phyloP scores from a whole-genome alignment of 495 filamentous ascomycete species.

The Podospora conica region DNA sequence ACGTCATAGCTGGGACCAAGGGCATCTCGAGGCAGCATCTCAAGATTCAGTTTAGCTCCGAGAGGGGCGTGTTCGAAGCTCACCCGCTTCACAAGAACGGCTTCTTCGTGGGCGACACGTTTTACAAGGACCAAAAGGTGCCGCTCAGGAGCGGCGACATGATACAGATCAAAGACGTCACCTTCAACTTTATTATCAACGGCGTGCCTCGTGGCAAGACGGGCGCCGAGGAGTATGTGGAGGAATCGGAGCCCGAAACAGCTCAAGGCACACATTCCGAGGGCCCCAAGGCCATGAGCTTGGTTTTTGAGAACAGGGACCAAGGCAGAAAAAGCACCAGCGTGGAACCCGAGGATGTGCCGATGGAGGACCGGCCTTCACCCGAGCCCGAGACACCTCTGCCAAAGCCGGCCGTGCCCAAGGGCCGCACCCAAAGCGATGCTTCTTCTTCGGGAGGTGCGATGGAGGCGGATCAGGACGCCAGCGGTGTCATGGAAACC shows the following conservation, averaged over 20 bases:
- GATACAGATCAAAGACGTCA: slow-evolving; percentile 74
- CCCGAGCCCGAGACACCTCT: background rate
- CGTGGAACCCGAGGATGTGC: slow-evolving; percentile 35
- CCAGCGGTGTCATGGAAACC: slow-evolving; percentile 31
- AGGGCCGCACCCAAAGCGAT: slow-evolving; percentile 26
- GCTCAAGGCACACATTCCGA: slow-evolving; percentile 39
- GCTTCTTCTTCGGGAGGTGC: slow-evolving; percentile 26
- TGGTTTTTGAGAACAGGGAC: slow-evolving; percentile 57
- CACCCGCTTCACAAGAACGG: slow-evolving; percentile 79
- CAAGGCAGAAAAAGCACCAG: slow-evolving; percentile 49
- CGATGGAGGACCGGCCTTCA: background rate
- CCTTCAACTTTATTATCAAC: slow-evolving; percentile 67
- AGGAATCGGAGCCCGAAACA: slow-evolving; percentile 32
- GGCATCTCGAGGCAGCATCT: slow-evolving; percentile 84
- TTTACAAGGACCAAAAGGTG: slow-evolving; percentile 55
- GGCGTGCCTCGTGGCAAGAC: slow-evolving; percentile 64
- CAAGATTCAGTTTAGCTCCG: slow-evolving; percentile 73
- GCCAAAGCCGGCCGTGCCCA: background rate
- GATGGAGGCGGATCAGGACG: slow-evolving; percentile 30
- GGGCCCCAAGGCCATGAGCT: slow-evolving; percentile 56
- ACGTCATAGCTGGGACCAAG: slow-evolving; percentile 55
- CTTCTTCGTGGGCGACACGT: slow-evolving; percentile 72
- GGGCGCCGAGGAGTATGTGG: slow-evolving; percentile 49
- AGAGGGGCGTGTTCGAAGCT: slow-evolving; percentile 68
- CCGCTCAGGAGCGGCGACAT: slow-evolving; percentile 64